Base-by-base conservation (phyloP, 169 alveolate genomes). In the Eimeria maxima region DNA sequence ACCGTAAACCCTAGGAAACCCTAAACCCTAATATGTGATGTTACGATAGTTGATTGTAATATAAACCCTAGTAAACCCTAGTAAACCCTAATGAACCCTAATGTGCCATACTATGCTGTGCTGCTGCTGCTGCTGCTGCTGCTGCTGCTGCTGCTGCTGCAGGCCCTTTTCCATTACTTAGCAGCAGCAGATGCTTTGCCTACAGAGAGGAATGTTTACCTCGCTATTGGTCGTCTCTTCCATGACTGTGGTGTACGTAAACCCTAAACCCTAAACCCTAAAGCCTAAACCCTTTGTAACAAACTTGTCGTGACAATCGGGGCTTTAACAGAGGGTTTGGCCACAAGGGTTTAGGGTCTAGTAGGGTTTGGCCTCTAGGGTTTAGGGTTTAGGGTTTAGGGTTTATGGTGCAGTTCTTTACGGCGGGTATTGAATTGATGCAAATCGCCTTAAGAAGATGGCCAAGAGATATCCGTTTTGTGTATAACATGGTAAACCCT, bases 341-440 rank as follows among this genome's bases (percentile, higher is more conserved):
- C 29, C 33, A n/a, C 33, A 22, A 65, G 74, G 74, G 74, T 65
- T 65, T 65, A 65, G 74, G 74, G 74, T 65, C n/a, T n/a, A n/a
- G n/a, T n/a, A n/a, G n/a, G n/a, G n/a, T n/a, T n/a, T n/a, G n/a
- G n/a, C n/a, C n/a, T n/a, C n/a, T n/a, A n/a, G n/a, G n/a, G n/a
- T n/a, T 65, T 65, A 65, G 74, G 74, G 74, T 65, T 65, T 65
- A 65, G 74, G 74, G 74, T 65, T 65, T 65, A 65, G 74, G 83
- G 83, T 73, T n/a, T n/a, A 42, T 27, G 83, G 50, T 73, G 83
- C 83, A 73, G 83, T 73, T 29, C 16, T 73, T 73, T 20, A 29
- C 45, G 44, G 83, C 83, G 55, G 83, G 83, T 20, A 73, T 73
- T 38, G 83, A 73, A 42, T 10, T 73, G 83, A 73, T 73, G 83